Evolutionary conservation across 2,329 filamentous ascomycete genomes (phyloP).

Genomic region (Apiospora hydei): DNA sequence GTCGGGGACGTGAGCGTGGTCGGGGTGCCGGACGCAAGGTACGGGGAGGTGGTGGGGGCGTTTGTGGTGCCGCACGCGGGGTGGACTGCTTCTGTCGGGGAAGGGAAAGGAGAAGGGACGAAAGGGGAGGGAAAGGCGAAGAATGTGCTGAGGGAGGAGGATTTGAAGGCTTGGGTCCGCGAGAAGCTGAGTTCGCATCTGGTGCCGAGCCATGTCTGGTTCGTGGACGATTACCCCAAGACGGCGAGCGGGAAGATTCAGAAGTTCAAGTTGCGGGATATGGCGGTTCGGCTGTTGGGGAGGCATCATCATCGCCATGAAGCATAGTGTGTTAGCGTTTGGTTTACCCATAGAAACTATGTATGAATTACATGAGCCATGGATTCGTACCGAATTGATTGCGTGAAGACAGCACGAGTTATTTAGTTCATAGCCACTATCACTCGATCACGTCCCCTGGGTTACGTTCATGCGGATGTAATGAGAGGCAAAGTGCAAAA

Average conservation of each 20-base stretch:
- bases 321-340: background rate
- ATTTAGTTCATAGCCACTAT: too few relatives aligned
- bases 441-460: too few relatives aligned
- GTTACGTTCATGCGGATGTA: too few relatives aligned
- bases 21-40: constrained; percentile 79
- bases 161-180: constrained; percentile 76
- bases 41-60: constrained; percentile 87
- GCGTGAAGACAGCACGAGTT: too few relatives aligned
- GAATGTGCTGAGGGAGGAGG: constrained; percentile 58
- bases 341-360: too few relatives aligned
- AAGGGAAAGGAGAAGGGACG: constrained; percentile 32
- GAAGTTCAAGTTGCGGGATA: constrained; percentile 84
- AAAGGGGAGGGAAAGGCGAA: too few relatives aligned
- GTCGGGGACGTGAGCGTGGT: constrained; percentile 83
- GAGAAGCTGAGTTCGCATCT: constrained; percentile 75
- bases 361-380: too few relatives aligned
- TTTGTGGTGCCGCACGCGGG: constrained; percentile 70
- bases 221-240: constrained; percentile 85
- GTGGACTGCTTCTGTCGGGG: constrained; percentile 40
- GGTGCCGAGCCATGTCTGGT: constrained; percentile 91
- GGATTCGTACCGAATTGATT: too few relatives aligned
- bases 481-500: background rate
- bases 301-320: background rate
- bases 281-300: constrained; percentile 48
- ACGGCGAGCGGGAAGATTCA: constrained; percentile 97